phyloP scores from a whole-genome alignment of 805 yeast species.

The Starmerella sirachaensis region DNA sequence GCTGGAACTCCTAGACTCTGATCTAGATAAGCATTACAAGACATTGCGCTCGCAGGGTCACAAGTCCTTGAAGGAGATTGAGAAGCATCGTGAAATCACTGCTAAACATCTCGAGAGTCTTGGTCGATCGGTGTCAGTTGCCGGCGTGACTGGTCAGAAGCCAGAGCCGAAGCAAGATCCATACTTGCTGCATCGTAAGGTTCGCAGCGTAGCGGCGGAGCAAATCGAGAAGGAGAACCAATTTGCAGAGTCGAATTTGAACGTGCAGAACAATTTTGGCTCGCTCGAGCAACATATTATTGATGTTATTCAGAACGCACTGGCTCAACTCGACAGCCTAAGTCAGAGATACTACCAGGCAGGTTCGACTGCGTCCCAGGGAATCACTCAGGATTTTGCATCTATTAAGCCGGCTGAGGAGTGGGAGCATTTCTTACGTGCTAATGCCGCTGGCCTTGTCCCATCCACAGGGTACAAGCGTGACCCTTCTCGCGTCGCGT shows the following conservation, averaged over 20 bases:
- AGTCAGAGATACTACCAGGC: constrained; percentile 26
- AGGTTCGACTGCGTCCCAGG: constrained; percentile 24
- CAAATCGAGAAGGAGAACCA: constrained; percentile 38
- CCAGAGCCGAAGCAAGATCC: constrained; percentile 38
- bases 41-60: constrained; percentile 29
- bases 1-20: constrained; percentile 33
- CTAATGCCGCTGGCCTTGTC: constrained; percentile 29
- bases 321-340: constrained; percentile 26
- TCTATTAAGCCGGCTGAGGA: constrained; percentile 33
- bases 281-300: constrained; percentile 36
- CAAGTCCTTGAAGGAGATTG: constrained; percentile 31
- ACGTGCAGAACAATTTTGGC: constrained; percentile 33
- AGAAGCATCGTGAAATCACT: constrained; percentile 28
- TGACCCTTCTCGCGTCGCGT: constrained; percentile 29
- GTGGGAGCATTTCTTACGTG: constrained; percentile 34
- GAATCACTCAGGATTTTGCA: constrained; percentile 27
- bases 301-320: constrained; percentile 33
- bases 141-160: constrained; percentile 26
- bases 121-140: constrained; percentile 22
- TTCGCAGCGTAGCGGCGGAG: constrained; percentile 30
- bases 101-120: constrained; percentile 32
- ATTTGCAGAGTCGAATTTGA: constrained; percentile 34
- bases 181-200: constrained; percentile 33
- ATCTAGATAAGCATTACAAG: constrained; percentile 35
- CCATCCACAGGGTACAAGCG: constrained; percentile 31